These are phyloP conservation scores for Saccharomycodes ludwigii DNA, from an alignment of 805 yeast genomes.

Conservation along the genomic window DNA sequence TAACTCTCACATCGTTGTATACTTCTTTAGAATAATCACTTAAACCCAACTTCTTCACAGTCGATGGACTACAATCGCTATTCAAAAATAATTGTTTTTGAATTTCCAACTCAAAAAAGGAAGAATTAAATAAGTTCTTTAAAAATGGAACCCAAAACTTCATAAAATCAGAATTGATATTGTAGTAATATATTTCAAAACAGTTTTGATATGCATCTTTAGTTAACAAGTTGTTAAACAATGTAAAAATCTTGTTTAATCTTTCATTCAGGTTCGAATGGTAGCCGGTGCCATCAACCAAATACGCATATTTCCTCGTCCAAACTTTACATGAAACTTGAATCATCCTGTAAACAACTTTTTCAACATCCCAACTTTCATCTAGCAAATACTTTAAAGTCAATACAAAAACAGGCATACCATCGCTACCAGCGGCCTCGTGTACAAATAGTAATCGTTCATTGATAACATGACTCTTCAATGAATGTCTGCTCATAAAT, in stretches of 20 bases:
- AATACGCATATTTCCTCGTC: slow-evolving; percentile 50
- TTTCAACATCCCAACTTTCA: slow-evolving; percentile 31
- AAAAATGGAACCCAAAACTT: slow-evolving; percentile 15
- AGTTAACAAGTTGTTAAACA: slow-evolving; percentile 38
- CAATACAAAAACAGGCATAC: slow-evolving; percentile 53
- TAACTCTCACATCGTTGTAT: slow-evolving; percentile 37
- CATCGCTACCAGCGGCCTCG: slow-evolving; percentile 60
- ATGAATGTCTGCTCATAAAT: slow-evolving; percentile 57
- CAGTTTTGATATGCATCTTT: slow-evolving; percentile 40
- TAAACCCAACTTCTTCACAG: slow-evolving; percentile 33
- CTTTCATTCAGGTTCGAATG: slow-evolving; percentile 17
- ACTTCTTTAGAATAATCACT: slow-evolving; percentile 29
- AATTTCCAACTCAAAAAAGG: slow-evolving; percentile 16
- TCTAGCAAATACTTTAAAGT: slow-evolving; percentile 29
- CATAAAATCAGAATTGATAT: slow-evolving; percentile 23
- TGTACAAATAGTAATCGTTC: slow-evolving; percentile 37
- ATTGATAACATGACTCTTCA: slow-evolving; percentile 36
- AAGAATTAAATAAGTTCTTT: slow-evolving; percentile 15
- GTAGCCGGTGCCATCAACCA: slow-evolving; percentile 61
- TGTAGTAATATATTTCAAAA: slow-evolving; percentile 36
- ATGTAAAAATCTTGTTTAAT: slow-evolving; percentile 11
- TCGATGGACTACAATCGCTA: slow-evolving; percentile 32
- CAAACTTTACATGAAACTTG: slow-evolving; percentile 60
- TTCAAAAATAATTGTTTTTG: slow-evolving; percentile 27
- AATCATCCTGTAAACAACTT: slow-evolving; percentile 44